Conservation (phyloP, 331 rosid species). For the Pyrus hybrid region DNA sequence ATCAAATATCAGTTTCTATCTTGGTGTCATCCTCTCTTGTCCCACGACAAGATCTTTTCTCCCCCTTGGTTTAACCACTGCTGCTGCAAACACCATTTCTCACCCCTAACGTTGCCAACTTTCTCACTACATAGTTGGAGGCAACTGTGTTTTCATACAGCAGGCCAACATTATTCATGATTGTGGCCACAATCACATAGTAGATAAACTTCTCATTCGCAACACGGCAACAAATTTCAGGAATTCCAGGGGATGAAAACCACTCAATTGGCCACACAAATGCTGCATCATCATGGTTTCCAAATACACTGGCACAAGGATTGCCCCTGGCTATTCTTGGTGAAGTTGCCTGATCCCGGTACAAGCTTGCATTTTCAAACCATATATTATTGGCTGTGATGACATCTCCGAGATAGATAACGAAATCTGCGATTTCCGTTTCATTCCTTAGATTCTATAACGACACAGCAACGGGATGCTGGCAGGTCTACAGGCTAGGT, state of each 20-base stretch:
- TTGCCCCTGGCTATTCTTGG: constrained; percentile 63
- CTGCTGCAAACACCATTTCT: no score
- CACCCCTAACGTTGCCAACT: no score
- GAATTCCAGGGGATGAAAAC: constrained; percentile 72
- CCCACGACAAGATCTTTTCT: no score
- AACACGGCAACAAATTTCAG: constrained; percentile 38
- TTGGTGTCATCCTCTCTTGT: no score
- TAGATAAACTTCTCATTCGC: background rate
- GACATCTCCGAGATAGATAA: constrained; percentile 79
- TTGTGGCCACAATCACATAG: background rate
- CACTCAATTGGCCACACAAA: constrained; percentile 80
- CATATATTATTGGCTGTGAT: constrained; percentile 70
- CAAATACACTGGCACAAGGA: constrained; percentile 76
- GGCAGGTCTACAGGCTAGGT: background rate
- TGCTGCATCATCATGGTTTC: constrained; percentile 83
- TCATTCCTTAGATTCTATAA: background rate
- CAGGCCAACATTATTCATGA: no score
- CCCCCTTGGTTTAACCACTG: no score
- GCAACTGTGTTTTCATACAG: no score
- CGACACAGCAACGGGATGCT: background rate
- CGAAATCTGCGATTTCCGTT: constrained; percentile 49
- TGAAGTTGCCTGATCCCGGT: constrained; percentile 70
- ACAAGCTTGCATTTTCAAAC: constrained; percentile 64
- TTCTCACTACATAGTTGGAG: no score
- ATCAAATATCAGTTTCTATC: no score